Evolutionary conservation across 202 grass and related monocot genomes (phyloP), one percentile per base, ranked within the genome.

Genomic region (Brachypodium distachyon): DNA sequence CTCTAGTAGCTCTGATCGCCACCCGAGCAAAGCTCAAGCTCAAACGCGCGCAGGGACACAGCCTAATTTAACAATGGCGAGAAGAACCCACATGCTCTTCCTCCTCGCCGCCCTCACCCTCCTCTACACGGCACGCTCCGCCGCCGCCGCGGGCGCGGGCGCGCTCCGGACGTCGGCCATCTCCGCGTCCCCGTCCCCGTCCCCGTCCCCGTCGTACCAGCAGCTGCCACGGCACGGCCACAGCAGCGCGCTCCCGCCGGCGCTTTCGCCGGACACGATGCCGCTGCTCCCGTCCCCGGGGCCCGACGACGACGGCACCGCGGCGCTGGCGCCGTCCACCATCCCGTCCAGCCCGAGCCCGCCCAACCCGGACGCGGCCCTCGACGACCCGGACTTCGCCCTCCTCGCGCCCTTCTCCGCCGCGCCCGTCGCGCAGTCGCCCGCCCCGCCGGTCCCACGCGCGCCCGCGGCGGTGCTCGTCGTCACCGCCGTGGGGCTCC

Each of bases 261-360:
- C 58, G 14, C 54, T 91, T 49, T 61, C 91, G 44, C 94, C 94
- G 1, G 86, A 97, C 61, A 70, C 86, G 19, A 93, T 90, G 86
- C 94, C 94, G 16, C 40, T 81, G 13, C 86, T 97, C 26, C 94
- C 90, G 0, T 83, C 88, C 4, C 93, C 90, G 0, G 71, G 57
- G 14, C 77, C 86, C 3, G 87, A 52, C 34, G 81, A 84, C 8
- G 87, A 52, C 8, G n/a, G n/a, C n/a, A n/a, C n/a, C n/a, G n/a
- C n/a, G n/a, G 41, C 76, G 3, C 23, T 31, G 64, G 21, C 80
- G 40, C 81, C 86, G 41, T 79, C 88, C 22, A 97, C 72, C 58
- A 87, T 97, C 85, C 84, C 88, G 4, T 93, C 94, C 26, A 93
- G 84, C 81, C 94, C 74, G 28, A 97, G 88, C 85, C 87, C 93